Percentiles rank a stretch among this genome's conserved stretches.
Evolutionary conservation across 1,139 yeast species (phyloP).

Genomic region (Yamadazyma dendronema): DNA sequence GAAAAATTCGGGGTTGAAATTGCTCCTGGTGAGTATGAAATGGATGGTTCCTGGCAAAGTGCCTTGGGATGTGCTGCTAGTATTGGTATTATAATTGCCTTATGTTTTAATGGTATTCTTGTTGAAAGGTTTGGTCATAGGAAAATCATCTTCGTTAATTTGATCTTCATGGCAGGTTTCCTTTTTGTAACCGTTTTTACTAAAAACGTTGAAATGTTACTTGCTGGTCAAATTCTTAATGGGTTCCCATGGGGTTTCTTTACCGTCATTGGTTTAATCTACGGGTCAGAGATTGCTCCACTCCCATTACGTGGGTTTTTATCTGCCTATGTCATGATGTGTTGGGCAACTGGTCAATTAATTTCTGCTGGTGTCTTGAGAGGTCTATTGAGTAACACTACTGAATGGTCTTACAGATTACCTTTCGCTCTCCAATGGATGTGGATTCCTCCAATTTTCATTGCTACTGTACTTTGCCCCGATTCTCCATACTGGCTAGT

Average conservation of each 20-base stretch:
- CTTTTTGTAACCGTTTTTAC: conserved; percentile 46
- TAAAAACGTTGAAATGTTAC: conserved; percentile 28
- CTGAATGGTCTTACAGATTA: conserved; percentile 33
- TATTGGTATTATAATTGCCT: conserved; percentile 38
- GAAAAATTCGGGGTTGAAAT: conserved; percentile 34
- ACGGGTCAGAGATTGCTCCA: conserved; percentile 49
- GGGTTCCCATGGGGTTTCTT: conserved; percentile 49
- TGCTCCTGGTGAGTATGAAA: conserved; percentile 28
- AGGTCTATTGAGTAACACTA: conserved; percentile 22
- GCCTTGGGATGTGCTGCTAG: conserved; percentile 35
- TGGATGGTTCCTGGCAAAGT: conserved; percentile 46
- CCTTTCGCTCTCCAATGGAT: conserved; percentile 46
- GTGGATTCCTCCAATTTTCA: conserved; percentile 28
- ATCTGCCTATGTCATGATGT: conserved; percentile 40
- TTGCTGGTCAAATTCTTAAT: conserved; percentile 42
- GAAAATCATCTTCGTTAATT: conserved; percentile 29
- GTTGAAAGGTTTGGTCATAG: conserved; percentile 42
- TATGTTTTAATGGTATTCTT: conserved; percentile 33
- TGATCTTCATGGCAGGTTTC: conserved; percentile 27
- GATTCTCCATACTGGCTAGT: conserved; percentile 20
- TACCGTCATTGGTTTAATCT: conserved; percentile 42
- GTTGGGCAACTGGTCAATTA: conserved; percentile 47
- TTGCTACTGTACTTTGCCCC: conserved; percentile 26
- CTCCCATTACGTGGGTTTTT: conserved; percentile 40
- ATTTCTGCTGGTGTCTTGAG: conserved; percentile 39